phyloP scores from a whole-genome alignment of 2,329 filamentous ascomycete genomes.

The Exophiala bonariae region DNA sequence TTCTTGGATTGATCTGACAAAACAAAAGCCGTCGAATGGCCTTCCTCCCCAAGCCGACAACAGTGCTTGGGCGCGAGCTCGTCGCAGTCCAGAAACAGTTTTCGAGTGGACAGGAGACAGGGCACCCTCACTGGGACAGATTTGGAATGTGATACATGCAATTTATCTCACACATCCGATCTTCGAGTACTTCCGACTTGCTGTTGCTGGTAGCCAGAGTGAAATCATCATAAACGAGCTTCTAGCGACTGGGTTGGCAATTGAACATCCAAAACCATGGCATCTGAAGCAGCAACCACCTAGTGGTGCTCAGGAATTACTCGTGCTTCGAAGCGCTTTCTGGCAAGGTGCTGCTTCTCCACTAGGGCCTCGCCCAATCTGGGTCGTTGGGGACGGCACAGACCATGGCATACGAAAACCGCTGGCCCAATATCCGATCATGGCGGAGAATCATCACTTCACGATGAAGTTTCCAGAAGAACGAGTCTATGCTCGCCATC shows the following conservation, averaged over 20 bases:
- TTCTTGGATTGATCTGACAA: conserved; percentile 33
- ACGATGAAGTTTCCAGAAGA: conserved; percentile 38
- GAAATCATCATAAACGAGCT: conserved; percentile 33
- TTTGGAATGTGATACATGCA: conserved; percentile 42
- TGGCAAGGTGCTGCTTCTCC: conserved; percentile 72
- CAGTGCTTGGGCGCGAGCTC: conserved; percentile 40
- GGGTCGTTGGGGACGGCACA: conserved; percentile 39
- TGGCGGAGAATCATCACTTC: conserved; percentile 35
- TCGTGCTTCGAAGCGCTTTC: conserved; percentile 59
- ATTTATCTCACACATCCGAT: conserved; percentile 35
- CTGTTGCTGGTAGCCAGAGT: conserved; percentile 32
- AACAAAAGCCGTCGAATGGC: conserved; percentile 25
- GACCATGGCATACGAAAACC: conserved; percentile 38
- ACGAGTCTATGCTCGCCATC: conserved; percentile 64
- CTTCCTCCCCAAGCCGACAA: conserved; percentile 36
- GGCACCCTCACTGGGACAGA: conserved; percentile 38
- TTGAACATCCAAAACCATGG: conserved; percentile 41
- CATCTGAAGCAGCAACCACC: conserved; percentile 23
- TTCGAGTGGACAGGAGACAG: conserved; percentile 34
- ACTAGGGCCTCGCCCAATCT: conserved; percentile 63
- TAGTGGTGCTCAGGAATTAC: conserved; percentile 35
- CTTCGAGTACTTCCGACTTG: conserved; percentile 38
- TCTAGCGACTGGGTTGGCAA: conserved; percentile 42
- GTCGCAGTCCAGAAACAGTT: conserved; percentile 30
- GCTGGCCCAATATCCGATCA: conserved; percentile 44